Percentiles rank a stretch among this genome's conserved stretches.
phyloP scores from a whole-genome alignment of 805 yeast genomes.

The Sugiyamaella boreocaroliniensis region DNA sequence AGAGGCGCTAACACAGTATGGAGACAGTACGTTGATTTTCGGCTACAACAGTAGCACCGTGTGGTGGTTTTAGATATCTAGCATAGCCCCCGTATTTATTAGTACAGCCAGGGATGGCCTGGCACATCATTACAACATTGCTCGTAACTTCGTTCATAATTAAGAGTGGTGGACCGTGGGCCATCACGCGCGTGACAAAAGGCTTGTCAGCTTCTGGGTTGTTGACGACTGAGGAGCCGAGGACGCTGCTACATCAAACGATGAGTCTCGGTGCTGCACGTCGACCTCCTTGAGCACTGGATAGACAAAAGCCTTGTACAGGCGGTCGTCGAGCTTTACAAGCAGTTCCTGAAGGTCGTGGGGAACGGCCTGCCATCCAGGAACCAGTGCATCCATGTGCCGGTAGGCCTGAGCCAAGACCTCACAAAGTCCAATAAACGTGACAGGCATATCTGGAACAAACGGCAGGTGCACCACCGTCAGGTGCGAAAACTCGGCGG shows the following conservation, averaged over 20 bases:
- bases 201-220: background rate
- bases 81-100: too few species aligned
- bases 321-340: constrained; percentile 19
- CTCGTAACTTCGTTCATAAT: background rate
- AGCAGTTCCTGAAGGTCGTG: constrained; percentile 19
- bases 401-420: constrained; percentile 19
- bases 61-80: background rate
- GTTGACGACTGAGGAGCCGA: background rate
- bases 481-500: constrained; percentile 17
- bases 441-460: constrained; percentile 24
- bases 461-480: constrained; percentile 23
- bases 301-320: constrained; percentile 16
- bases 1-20: constrained; percentile 3
- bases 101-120: too few species aligned
- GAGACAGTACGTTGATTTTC: constrained; percentile 8
- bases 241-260: background rate
- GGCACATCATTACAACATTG: background rate
- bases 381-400: constrained; percentile 11
- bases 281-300: constrained; percentile 23
- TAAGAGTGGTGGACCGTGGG: background rate
- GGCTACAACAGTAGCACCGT: background rate
- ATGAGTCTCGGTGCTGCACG: background rate
- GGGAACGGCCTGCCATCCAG: constrained; percentile 5
- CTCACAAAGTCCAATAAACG: constrained; percentile 23
- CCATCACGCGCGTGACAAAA: background rate